Base-by-base conservation (phyloP, 2,329 filamentous ascomycete genomes). In the Madurella fahalii region DNA sequence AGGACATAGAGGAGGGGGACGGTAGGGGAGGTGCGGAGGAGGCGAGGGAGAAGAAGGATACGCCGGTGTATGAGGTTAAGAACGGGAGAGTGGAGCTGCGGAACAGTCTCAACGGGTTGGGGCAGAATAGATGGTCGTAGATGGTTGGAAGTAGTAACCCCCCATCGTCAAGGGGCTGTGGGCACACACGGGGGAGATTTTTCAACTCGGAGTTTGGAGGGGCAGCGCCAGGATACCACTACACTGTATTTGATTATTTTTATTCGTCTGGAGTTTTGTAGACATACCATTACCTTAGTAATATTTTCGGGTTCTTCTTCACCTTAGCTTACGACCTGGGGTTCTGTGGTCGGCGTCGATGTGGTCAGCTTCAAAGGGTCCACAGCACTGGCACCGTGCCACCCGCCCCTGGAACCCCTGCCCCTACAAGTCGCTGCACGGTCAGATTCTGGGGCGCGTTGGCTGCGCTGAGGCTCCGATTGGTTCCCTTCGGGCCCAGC, bases 91-190 rank as follows among this genome's bases (percentile, higher is more conserved):
- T 52, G 41, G 56, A 62, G 58, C 50, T 66, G 56, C 61, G 65
- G 56, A 62, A 63, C 34, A 65, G 63, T 46, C 46, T 65, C 50
- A 68, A 67, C 54, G 64, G 64, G n/a, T 41, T 69, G 58, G 60
- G 64, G 15, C 64, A 65, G 61, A 67, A 69, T 53, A 54, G 60
- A 43, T 63, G 64, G 61, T 61, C 62, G 13, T 50, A 45, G 30
- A 46, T 43, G 42, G 52, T 55, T 32, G 20, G 16, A 39, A 41
- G 32, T 30, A 18, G 47, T 2, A 16, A 13, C 13, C 5, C 7
- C 5, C 46, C 18, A 34, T n/a, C 13, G 18, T 8, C 7, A 25
- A n/a, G 25, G 20, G 34, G 31, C 18, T 49, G 17, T n/a, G 12
- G 40, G 25, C 41, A 9, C 20, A 41, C 34, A 37, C 31, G 43